Base-by-base conservation (phyloP, 208 protist species). In the Crithidia expoeki region DNA sequence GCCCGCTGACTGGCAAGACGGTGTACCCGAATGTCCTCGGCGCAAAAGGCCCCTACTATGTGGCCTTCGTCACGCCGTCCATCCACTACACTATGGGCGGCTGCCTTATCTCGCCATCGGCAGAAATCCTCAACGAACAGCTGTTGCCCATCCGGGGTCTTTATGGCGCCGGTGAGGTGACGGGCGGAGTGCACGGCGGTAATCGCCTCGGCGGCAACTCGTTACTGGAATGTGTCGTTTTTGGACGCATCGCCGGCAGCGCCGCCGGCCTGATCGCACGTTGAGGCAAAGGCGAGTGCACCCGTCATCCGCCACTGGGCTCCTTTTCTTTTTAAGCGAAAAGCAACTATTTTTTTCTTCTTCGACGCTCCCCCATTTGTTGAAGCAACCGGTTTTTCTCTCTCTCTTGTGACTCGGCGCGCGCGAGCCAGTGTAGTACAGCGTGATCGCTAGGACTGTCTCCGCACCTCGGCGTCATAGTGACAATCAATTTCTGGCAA, bases 41-140 rank as follows among this genome's bases (percentile, higher is more conserved):
- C 27, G 21, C 76, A 10, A 55, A 89, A 14, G 87, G 88, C 12
- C 84, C 82, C 17, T 96, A 78, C 70, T 89, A 96, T 72, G 88
- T 96, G 28, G 85, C 93, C 28, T 75, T 81, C 65, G 85, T 99
- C 53, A 98, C 96, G 33, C 98, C 98, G 16, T 89, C 86, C 4
- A 93, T 99, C 69, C 98, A 99, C 83, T 99, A 99, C 89, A 97
- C 88, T 11, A 98, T 98, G 98, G 98, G 98, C 57, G 98, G 98
- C 53, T 76, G 98, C 59, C 58, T 82, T 44, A 97, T 99, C 71
- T 91, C 91, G 42, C 51, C 82, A 6, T 67, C 94, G 7, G 94
- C 83, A 11, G 78, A 91, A 51, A 81, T 99, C 25, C 83, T 98
- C 57, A 59, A 62, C 12, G 66, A 62, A 51, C 76, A 86, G 30